phyloP scores from a whole-genome alignment of 345 rosid species.

The Pugionium cornutum region DNA sequence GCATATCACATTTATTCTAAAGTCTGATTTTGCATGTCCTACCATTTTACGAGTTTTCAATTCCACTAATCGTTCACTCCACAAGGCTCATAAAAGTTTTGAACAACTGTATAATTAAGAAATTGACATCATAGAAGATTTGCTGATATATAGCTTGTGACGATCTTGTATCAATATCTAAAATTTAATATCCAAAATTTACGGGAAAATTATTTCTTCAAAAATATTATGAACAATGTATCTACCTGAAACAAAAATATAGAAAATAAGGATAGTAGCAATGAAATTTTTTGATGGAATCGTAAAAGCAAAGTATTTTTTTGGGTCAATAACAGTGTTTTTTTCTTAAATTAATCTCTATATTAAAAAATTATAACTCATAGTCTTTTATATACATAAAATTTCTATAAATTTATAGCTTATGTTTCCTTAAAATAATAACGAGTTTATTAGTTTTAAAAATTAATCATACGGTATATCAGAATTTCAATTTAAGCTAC shows the following conservation, averaged over 20 bases:
- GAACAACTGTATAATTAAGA: no score
- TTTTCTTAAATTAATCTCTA: no score
- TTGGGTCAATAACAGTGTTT: no score
- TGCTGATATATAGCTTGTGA: background rate
- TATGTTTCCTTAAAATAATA: background rate
- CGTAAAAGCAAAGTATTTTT: no score
- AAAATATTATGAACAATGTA: no score
- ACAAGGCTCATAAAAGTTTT: background rate
- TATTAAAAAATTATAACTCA: no score
- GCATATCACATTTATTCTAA: slow-evolving; percentile 6
- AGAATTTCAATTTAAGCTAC: background rate
- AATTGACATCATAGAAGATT: no score
- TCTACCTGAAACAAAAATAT: background rate
- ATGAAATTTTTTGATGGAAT: background rate
- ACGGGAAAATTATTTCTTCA: background rate
- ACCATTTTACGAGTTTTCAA: slow-evolving; percentile 6
- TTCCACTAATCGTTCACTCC: background rate
- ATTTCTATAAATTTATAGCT: background rate
- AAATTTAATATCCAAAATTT: no score
- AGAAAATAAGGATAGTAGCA: background rate
- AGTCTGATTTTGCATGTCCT: slow-evolving; percentile 23
- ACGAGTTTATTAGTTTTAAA: no score
- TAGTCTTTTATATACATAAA: background rate
- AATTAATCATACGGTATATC: background rate
- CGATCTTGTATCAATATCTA: background rate